Evolutionary conservation across 345 rosid species (phyloP).

Genomic region (Eucalyptus urophylla): DNA sequence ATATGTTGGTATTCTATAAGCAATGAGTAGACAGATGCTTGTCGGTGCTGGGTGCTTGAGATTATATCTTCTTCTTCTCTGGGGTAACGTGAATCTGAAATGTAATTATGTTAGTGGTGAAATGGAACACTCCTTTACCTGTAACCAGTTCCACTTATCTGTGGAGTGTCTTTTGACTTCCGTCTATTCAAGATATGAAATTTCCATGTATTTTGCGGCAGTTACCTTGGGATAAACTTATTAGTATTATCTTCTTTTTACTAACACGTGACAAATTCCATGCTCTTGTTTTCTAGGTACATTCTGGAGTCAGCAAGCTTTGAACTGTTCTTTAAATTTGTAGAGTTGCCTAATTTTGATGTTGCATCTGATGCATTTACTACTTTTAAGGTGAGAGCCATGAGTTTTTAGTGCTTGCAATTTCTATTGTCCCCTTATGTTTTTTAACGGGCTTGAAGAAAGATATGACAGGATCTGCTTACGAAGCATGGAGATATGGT

Average conservation of each 20-base stretch:
- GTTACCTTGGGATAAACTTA: background rate
- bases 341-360: conserved; percentile 88
- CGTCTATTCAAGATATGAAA: background rate
- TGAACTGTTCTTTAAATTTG: conserved; percentile 89
- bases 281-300: conserved; percentile 39
- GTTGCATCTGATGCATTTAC: conserved; percentile 97
- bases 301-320: conserved; percentile 92
- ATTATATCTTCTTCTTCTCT: background rate
- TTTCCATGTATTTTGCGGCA: background rate
- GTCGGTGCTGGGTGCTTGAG: background rate
- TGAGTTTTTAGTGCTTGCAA: background rate
- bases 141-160: background rate
- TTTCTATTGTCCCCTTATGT: background rate
- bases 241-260: background rate
- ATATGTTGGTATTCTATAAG: background rate
- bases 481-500: conserved; percentile 71
- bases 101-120: background rate
- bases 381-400: conserved; percentile 76
- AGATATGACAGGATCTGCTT: conserved; percentile 67
- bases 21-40: background rate
- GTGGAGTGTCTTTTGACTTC: background rate
- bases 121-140: background rate
- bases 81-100: background rate
- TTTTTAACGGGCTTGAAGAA: background rate
- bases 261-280: background rate